phyloP scores from a whole-genome alignment of 768 basidiomycete species.

The Cystofilobasidium capitatum region DNA sequence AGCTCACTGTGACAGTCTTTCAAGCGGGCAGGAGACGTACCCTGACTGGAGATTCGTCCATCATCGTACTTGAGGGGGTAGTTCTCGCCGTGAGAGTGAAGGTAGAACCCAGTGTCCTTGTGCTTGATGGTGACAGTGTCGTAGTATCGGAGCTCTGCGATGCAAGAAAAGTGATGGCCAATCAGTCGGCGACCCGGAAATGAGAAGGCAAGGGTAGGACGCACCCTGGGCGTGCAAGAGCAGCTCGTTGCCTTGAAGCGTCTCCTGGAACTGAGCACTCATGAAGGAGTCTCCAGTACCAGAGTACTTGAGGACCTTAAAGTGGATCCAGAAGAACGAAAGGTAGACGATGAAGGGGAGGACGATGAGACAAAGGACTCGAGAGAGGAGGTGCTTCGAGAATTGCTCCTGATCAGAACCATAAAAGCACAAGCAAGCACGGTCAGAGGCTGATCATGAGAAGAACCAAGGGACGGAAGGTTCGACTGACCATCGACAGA shows the following conservation, averaged over 20 bases:
- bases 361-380: conserved; percentile 71
- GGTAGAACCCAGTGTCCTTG: conserved; percentile 82
- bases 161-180: not conserved
- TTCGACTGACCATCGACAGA: conserved; percentile 56
- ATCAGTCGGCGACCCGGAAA: not conserved
- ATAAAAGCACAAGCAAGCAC: not conserved
- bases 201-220: conserved; percentile 23
- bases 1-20: not conserved
- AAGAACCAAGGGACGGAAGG: not conserved
- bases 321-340: conserved; percentile 92
- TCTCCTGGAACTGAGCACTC: conserved; percentile 97
- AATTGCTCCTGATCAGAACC: conserved; percentile 60
- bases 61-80: conserved; percentile 94
- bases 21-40: conserved; percentile 38
- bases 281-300: conserved; percentile 94
- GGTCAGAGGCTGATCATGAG: conserved; percentile 7
- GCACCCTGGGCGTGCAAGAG: conserved; percentile 81
- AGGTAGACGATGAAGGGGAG: conserved; percentile 87
- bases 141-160: conserved; percentile 79
- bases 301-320: conserved; percentile 72
- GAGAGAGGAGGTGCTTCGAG: conserved; percentile 75
- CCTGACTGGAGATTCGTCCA: conserved; percentile 88
- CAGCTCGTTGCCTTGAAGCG: conserved; percentile 81
- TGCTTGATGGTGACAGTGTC: conserved; percentile 80
- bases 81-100: conserved; percentile 83